These are phyloP conservation scores for Umbelopsis isabellina DNA, from an alignment of 192 early-diverging fungal genomes.

Conservation along the genomic window DNA sequence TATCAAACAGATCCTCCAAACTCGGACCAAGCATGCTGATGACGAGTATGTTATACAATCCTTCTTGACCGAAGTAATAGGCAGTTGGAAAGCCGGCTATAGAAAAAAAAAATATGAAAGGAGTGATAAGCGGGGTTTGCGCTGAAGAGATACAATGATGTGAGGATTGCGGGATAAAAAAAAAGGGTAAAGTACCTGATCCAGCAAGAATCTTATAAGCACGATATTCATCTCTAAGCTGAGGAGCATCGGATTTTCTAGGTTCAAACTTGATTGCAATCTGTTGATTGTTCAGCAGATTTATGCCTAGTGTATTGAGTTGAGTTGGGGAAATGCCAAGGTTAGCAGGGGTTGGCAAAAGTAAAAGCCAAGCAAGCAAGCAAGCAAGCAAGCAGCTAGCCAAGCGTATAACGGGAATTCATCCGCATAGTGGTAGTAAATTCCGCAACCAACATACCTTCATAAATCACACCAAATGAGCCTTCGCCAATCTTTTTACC, in stretches of 20 bases:
- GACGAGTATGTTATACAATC: constrained; percentile 49
- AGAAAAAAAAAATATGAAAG: not conserved
- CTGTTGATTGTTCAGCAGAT: constrained; percentile 86
- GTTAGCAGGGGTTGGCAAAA: not conserved
- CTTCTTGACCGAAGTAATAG: constrained; percentile 51
- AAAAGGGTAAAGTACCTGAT: constrained; percentile 39
- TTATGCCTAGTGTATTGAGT: constrained; percentile 61
- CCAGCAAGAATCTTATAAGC: constrained; percentile 91
- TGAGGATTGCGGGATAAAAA: not conserved
- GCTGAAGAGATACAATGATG: not conserved
- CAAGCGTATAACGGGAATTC: not conserved
- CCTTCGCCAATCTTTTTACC: constrained; percentile 59
- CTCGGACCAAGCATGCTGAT: constrained; percentile 58
- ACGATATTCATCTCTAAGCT: constrained; percentile 91
- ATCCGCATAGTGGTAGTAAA: too few species aligned
- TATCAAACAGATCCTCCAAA: constrained; percentile 46
- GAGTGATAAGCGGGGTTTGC: too few species aligned
- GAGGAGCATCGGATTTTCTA: constrained; percentile 93
- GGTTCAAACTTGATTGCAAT: constrained; percentile 97
- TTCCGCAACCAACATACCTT: constrained; percentile 36
- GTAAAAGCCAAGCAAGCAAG: not conserved
- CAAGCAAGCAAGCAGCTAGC: too few species aligned
- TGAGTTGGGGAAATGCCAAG: not conserved
- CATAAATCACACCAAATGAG: constrained; percentile 55
- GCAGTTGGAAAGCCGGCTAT: constrained; percentile 42